These are phyloP conservation scores for Aureococcus anophagefferens DNA, from an alignment of 108 stramenopile genomes.

Conservation along the genomic window DNA sequence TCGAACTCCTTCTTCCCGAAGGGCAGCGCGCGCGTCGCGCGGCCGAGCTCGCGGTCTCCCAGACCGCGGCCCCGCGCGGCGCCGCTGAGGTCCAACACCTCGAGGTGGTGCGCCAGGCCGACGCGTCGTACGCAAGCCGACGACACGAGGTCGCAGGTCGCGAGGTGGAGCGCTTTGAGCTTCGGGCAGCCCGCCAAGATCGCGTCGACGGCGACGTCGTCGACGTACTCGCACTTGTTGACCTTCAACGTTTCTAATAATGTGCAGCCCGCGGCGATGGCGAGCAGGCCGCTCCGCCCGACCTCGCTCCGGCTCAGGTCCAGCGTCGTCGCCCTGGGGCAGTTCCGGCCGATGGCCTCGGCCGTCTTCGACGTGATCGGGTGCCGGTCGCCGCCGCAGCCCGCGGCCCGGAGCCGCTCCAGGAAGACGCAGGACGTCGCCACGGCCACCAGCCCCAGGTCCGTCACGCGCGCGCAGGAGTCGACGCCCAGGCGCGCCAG, in stretches of 20 bases:
- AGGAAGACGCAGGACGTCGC: background rate
- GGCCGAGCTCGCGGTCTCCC: no score
- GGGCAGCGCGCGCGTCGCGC: no score
- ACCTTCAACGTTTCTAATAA: background rate
- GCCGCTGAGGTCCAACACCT: no score
- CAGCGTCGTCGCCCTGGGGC: background rate
- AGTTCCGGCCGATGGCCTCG: background rate
- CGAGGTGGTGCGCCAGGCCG: no score
- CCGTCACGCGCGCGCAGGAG: background rate
- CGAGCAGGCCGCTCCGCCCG: background rate
- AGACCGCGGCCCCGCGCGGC: no score
- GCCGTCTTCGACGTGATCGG: background rate
- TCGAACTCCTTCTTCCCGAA: no score
- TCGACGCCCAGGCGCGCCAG: background rate
- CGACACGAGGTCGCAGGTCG: background rate
- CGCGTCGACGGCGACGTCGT: background rate
- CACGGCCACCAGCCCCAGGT: background rate
- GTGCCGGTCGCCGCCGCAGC: background rate
- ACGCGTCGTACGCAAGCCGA: no score
- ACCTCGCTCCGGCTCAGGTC: background rate
- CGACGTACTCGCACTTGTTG: background rate
- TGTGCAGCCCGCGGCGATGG: background rate
- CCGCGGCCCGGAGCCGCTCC: background rate
- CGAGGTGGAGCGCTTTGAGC: background rate
- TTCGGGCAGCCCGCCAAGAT: background rate